Evolutionary conservation across 805 yeast genomes (phyloP), one percentile per base, ranked within the genome.

Genomic region (Candida koratica): DNA sequence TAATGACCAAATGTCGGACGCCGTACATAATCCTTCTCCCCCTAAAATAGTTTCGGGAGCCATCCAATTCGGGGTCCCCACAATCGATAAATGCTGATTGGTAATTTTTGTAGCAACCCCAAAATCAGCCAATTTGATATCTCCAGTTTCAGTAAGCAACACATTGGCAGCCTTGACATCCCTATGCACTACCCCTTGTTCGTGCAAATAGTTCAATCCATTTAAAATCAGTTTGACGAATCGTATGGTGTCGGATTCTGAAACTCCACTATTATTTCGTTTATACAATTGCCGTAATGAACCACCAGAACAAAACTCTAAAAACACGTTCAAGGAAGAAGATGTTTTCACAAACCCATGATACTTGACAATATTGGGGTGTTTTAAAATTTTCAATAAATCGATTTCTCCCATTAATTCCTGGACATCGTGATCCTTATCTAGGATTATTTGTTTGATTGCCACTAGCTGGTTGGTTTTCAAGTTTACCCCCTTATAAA

Each of bases 21-120:
- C 83, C 0, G 90, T 77, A 7, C 94, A 81, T 1, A 90, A 83
- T 3, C 94, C 95, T 50, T 82, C 84, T 48, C 72, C 72, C 1
- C 87, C 79, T 27, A 81, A 68, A 4, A 93, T 84, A 2, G 94
- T 79, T 53, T 93, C 98, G 0, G 98, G 98, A 0, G 98, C 97
- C 96, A 93, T 89, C 97, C 97, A 93, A 54, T 90, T 84, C 0
- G 97, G 95, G 0, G 97, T 87, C 1, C 98, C 98, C 11, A 72
- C 75, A 6, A 76, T 78, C 2, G 71, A 68, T 33, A 51, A 51
- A 43, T 61, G 72, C 48, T 46, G 62, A 22, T 51, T 46, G 27
- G 50, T 47, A 2, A 70, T 69, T 28, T 66, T 67, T 4, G 97
- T 85, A 1, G 97, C 95, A 6, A 90, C 96, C 1, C 97, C 97